phyloP scores from a whole-genome alignment of 768 basidiomycete species.

The Xerocomus potaroensis region DNA sequence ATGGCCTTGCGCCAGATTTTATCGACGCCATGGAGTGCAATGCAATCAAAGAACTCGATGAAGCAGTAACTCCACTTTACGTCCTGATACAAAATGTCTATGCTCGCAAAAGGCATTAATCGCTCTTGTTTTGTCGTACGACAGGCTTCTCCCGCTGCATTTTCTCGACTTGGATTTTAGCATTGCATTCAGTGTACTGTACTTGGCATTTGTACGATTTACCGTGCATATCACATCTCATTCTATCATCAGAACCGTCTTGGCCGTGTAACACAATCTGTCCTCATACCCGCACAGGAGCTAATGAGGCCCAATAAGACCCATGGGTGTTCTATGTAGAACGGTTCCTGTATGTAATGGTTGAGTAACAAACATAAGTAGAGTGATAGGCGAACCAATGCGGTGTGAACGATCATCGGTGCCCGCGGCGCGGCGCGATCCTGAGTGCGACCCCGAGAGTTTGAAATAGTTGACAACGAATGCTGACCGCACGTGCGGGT shows the following conservation, averaged over 20 bases:
- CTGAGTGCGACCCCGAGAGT: too few relatives aligned
- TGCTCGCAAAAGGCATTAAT: conserved; percentile 36
- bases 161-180: conserved; percentile 7
- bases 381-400: conserved; percentile 2
- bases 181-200: conserved; percentile 20
- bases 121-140: not conserved
- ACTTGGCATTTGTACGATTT: conserved; percentile 18
- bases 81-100: conserved; percentile 59
- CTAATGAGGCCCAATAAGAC: too few relatives aligned
- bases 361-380: not conserved
- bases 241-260: too few relatives aligned
- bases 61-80: conserved; percentile 43
- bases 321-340: too few relatives aligned
- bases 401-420: too few relatives aligned
- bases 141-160: not conserved
- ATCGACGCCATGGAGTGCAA: conserved; percentile 52
- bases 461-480: too few relatives aligned
- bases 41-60: conserved; percentile 48
- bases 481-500: too few relatives aligned
- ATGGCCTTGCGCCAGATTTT: conserved; percentile 50
- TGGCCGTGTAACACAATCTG: too few relatives aligned
- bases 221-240: conserved; percentile 6
- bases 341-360: not conserved
- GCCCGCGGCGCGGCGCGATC: too few relatives aligned
- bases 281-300: too few relatives aligned